A percentile compares a stretch with the other conserved stretches of the same genome.
Evolutionary conservation across 768 basidiomycete species (phyloP).

Genomic region (Grammothele lineata): DNA sequence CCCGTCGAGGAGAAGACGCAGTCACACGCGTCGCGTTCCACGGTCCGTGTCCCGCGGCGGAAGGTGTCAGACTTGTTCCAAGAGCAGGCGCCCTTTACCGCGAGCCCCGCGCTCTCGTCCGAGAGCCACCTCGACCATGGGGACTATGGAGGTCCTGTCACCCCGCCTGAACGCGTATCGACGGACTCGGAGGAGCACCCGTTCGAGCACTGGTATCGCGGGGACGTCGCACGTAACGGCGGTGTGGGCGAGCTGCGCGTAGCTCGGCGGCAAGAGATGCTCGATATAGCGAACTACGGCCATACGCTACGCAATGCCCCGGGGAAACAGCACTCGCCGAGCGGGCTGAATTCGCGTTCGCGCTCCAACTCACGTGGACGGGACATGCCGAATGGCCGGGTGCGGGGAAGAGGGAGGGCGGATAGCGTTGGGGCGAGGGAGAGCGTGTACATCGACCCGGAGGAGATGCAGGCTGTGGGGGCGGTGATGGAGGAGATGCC

Average conservation of each 20-base stretch:
- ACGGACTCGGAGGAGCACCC: conserved; percentile 78
- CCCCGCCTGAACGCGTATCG: conserved; percentile 34
- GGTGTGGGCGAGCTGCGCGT: conserved; percentile 84
- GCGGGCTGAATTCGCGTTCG: conserved; percentile 14
- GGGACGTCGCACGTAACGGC: conserved; percentile 80
- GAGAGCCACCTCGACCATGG: conserved; percentile 30
- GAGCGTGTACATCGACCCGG: conserved; percentile 63
- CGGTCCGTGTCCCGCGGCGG: conserved; percentile 29
- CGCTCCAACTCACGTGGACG: conserved; percentile 26
- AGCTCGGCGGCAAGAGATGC: conserved; percentile 73
- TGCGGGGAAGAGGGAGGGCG: conserved; percentile 48
- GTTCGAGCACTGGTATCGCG: conserved; percentile 89
- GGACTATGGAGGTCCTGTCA: conserved; percentile 19
- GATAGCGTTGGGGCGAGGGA: conserved; percentile 59
- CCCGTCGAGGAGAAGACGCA: conserved; percentile 23
- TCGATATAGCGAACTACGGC: conserved; percentile 84
- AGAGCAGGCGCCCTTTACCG: conserved; percentile 59
- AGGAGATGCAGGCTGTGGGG: conserved; percentile 41
- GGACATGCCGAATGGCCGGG: conserved; percentile 10
- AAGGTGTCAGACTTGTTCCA: conserved; percentile 48
- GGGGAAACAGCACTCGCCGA: conserved; percentile 10
- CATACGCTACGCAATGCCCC: conserved; percentile 43
- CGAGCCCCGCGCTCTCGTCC: conserved; percentile 41
- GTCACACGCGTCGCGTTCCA: conserved; percentile 26
- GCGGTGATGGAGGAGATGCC: conserved; percentile 75